A percentile compares a stretch with the other conserved stretches of the same genome.
Evolutionary conservation across 108 stramenopile genomes (phyloP).

Genomic region (Discostella pseudostelligera): DNA sequence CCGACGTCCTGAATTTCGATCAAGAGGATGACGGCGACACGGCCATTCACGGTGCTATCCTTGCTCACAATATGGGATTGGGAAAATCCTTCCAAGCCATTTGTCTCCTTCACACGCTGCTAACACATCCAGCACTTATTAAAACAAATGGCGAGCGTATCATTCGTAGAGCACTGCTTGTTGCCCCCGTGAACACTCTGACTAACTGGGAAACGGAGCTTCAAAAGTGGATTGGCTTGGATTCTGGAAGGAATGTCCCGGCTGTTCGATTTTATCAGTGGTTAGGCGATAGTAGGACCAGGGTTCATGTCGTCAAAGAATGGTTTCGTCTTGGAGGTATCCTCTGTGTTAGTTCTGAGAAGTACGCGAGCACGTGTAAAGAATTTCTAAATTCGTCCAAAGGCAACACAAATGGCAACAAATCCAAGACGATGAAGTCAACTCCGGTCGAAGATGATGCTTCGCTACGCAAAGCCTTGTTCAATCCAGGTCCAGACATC

Average conservation of each 20-base stretch:
- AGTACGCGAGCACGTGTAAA: slow-evolving; percentile 39
- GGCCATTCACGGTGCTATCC: slow-evolving; percentile 69
- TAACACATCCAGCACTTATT: slow-evolving; percentile 52
- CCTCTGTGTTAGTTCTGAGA: slow-evolving; percentile 44
- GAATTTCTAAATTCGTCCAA: slow-evolving; percentile 15
- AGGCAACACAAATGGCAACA: not conserved
- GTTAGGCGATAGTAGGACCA: not conserved
- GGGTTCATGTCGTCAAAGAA: slow-evolving; percentile 26
- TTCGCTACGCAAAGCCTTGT: slow-evolving; percentile 35
- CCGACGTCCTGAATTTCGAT: slow-evolving; percentile 35
- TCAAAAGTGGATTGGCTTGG: slow-evolving; percentile 59
- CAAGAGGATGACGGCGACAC: slow-evolving; percentile 7
- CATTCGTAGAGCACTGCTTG: slow-evolving; percentile 52
- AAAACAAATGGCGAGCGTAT: slow-evolving; percentile 12
- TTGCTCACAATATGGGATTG: slow-evolving; percentile 77
- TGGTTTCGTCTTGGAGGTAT: slow-evolving; percentile 65
- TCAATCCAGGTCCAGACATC: slow-evolving; percentile 56
- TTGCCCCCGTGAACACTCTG: slow-evolving; percentile 68
- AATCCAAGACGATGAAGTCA: slow-evolving; percentile 8
- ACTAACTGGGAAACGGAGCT: slow-evolving; percentile 76
- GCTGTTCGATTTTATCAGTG: slow-evolving; percentile 36
- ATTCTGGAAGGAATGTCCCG: slow-evolving; percentile 24
- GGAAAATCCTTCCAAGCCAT: slow-evolving; percentile 29
- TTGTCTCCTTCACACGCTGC: slow-evolving; percentile 40
- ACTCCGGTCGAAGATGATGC: slow-evolving; percentile 10